Evolutionary conservation across 495 filamentous ascomycete genomes (phyloP).

Genomic region (Penicillium robsamsonii): DNA sequence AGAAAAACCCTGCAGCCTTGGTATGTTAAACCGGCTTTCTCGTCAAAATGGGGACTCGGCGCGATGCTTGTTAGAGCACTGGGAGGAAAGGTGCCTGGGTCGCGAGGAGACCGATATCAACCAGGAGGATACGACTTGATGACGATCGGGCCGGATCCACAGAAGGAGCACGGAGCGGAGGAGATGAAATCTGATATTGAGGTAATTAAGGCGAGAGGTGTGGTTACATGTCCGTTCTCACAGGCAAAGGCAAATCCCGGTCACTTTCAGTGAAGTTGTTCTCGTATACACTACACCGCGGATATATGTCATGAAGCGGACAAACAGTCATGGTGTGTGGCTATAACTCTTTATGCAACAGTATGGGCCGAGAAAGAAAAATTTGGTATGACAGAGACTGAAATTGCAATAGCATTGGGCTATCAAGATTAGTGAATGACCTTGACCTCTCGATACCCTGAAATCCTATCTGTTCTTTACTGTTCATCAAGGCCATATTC

Average conservation of each 20-base stretch:
- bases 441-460: background rate
- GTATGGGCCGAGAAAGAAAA: background rate
- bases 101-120: conserved; percentile 43
- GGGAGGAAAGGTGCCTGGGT: conserved; percentile 42
- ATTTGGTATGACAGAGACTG: background rate
- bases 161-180: conserved; percentile 49
- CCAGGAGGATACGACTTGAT: conserved; percentile 51
- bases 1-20: conserved; percentile 40
- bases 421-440: background rate
- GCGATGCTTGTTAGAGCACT: conserved; percentile 45
- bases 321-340: background rate
- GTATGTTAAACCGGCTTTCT: conserved; percentile 51
- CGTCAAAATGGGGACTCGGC: conserved; percentile 46
- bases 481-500: conserved; percentile 23
- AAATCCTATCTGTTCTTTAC: background rate
- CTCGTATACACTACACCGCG: background rate
- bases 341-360: background rate
- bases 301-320: background rate
- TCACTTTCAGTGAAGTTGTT: background rate
- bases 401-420: background rate
- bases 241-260: conserved; percentile 14
- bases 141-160: conserved; percentile 49
- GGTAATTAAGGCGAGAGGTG: conserved; percentile 30
- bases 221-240: conserved; percentile 24
- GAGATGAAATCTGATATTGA: conserved; percentile 33